These are phyloP conservation scores for Endogone sp. DNA, from an alignment of 192 early-diverging fungal species.

Conservation along the genomic window DNA sequence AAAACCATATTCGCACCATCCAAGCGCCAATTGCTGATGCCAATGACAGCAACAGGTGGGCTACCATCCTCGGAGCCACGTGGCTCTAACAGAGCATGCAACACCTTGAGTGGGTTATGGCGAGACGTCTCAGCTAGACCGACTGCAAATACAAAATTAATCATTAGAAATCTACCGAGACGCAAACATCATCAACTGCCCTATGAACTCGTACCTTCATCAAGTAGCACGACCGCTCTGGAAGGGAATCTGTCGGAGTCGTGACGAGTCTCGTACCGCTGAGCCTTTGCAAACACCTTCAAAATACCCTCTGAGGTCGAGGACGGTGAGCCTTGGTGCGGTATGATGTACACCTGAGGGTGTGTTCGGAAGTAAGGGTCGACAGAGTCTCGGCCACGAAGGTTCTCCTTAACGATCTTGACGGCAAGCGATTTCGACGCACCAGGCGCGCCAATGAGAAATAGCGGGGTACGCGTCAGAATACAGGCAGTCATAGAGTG, in stretches of 20 bases:
- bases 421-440: conserved; percentile 20
- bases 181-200: not conserved
- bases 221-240: conserved; percentile 19
- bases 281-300: conserved; percentile 20
- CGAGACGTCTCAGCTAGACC: conserved; percentile 13
- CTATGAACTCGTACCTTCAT: conserved; percentile 9
- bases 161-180: not conserved
- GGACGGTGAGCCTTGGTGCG: conserved; percentile 23
- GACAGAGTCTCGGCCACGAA: conserved; percentile 15
- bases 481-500: conserved; percentile 11
- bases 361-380: conserved; percentile 15
- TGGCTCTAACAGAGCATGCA: conserved; percentile 16
- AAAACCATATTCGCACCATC: conserved; percentile 3
- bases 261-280: conserved; percentile 5
- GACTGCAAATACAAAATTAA: not conserved
- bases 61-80: not conserved
- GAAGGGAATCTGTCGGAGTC: conserved; percentile 14
- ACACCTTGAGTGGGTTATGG: conserved; percentile 15
- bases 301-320: conserved; percentile 24
- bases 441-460: conserved; percentile 15
- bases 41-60: conserved; percentile 9
- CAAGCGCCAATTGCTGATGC: conserved; percentile 18
- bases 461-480: conserved; percentile 6
- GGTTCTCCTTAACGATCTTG: conserved; percentile 14
- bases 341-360: conserved; percentile 15